phyloP scores from a whole-genome alignment of 2,329 filamentous ascomycete species.

The Ascomycota sp. region DNA sequence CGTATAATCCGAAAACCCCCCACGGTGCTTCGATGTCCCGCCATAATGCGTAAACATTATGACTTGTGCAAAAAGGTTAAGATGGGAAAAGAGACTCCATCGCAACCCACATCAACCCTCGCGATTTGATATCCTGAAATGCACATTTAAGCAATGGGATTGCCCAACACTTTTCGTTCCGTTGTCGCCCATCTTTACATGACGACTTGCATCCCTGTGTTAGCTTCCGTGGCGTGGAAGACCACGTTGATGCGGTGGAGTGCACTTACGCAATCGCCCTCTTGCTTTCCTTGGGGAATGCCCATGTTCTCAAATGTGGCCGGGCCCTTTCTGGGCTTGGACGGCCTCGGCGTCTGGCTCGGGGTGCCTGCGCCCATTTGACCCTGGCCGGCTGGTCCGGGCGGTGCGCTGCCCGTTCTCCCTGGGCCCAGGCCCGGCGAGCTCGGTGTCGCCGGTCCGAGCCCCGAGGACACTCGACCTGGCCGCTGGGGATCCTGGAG shows the following conservation, averaged over 20 bases:
- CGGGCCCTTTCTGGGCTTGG: slow-evolving; percentile 47
- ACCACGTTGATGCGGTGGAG: neutral
- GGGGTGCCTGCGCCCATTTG: slow-evolving; percentile 9
- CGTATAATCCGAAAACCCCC: too few species aligned
- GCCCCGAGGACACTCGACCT: slow-evolving; percentile 5
- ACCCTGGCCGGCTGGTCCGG: slow-evolving; percentile 7
- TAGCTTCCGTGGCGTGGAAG: neutral
- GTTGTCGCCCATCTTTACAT: slow-evolving; percentile 4
- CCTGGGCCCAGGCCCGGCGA: slow-evolving; percentile 8
- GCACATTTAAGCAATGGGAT: too few species aligned
- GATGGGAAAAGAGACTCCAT: too few species aligned
- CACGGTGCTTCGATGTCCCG: too few species aligned
- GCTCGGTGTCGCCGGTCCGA: slow-evolving; percentile 4
- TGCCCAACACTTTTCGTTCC: too few species aligned
- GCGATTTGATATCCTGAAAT: too few species aligned
- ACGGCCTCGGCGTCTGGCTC: slow-evolving; percentile 11
- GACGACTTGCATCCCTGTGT: slow-evolving; percentile 5
- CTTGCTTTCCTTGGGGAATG: slow-evolving; percentile 62
- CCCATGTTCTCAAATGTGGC: slow-evolving; percentile 98
- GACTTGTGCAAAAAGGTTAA: too few species aligned
- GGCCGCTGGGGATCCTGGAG: slow-evolving; percentile 5
- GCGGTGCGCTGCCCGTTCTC: slow-evolving; percentile 18
- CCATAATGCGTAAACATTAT: too few species aligned
- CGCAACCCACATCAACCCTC: too few species aligned
- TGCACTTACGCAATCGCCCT: slow-evolving; percentile 84